Evolutionary conservation across 306 rosid genomes (phyloP).

Genomic region (Fragaria iinumae): DNA sequence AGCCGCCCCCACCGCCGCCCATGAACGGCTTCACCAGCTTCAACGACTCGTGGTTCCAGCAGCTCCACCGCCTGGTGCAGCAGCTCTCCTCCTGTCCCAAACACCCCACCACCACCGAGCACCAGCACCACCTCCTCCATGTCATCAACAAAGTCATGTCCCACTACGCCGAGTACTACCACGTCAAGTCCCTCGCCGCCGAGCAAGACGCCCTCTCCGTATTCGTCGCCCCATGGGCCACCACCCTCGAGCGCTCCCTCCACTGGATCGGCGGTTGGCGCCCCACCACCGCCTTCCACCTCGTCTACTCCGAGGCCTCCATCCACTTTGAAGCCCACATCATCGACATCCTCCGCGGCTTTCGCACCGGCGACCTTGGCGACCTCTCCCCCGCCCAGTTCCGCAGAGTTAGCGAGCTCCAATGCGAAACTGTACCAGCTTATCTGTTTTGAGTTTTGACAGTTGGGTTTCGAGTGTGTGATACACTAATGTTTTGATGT

Average conservation of each 20-base stretch:
- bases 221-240: constrained; percentile 65
- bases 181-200: constrained; percentile 41
- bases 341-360: constrained; percentile 64
- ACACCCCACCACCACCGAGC: constrained; percentile 32
- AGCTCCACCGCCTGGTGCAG: constrained; percentile 32
- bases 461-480: no score
- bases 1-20: background rate
- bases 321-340: constrained; percentile 69
- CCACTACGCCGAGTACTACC: constrained; percentile 56
- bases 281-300: constrained; percentile 82
- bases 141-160: constrained; percentile 48
- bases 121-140: constrained; percentile 24
- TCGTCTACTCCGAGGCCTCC: constrained; percentile 75
- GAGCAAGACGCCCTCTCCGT: constrained; percentile 50
- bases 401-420: constrained; percentile 70
- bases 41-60: constrained; percentile 58
- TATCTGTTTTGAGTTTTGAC: no score
- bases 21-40: constrained; percentile 37
- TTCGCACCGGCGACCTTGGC: constrained; percentile 77
- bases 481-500: background rate
- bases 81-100: constrained; percentile 38
- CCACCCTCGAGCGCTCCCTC: constrained; percentile 68
- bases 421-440: constrained; percentile 45
- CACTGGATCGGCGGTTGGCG: constrained; percentile 90
- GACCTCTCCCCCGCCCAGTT: constrained; percentile 75